Conservation (phyloP, 257 asterid genomes). For the Marsdenia floribunda region DNA sequence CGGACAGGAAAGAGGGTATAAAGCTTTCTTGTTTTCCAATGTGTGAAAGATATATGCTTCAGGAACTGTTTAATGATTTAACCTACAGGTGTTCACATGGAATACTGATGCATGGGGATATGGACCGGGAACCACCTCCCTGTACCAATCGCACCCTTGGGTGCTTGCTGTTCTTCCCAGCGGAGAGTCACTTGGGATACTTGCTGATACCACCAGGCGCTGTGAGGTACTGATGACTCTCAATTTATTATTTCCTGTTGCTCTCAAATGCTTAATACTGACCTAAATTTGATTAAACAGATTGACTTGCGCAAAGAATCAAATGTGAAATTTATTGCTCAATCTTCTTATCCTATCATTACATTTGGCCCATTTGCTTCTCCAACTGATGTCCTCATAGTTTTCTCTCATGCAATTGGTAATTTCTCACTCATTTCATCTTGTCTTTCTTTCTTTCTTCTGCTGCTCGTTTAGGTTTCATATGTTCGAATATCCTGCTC, state of each 20-base stretch:
- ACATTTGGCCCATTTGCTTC: constrained; percentile 92
- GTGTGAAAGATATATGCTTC: background rate
- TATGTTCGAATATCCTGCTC: background rate
- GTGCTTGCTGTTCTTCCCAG: constrained; percentile 78
- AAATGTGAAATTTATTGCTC: constrained; percentile 51
- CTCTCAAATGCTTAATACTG: constrained; percentile 11
- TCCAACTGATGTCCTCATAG: constrained; percentile 72
- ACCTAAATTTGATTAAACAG: constrained; percentile 39
- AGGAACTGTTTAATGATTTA: background rate
- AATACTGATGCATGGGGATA: constrained; percentile 95
- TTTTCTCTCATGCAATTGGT: constrained; percentile 81
- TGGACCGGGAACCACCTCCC: constrained; percentile 83
- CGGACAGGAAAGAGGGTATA: constrained; percentile 93
- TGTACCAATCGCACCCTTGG: constrained; percentile 99
- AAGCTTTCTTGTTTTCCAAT: background rate
- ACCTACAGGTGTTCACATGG: constrained; percentile 75
- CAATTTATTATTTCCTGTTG: background rate
- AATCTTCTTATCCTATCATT: constrained; percentile 62
- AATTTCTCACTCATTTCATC: constrained; percentile 17
- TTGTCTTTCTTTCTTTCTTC: constrained; percentile 7
- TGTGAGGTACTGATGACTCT: constrained; percentile 62
- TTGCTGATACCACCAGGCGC: constrained; percentile 88
- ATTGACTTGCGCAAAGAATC: constrained; percentile 76
- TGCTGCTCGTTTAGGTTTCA: background rate
- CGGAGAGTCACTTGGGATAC: constrained; percentile 87